Conservation (phyloP, 257 asterid genomes). For the Scutellaria minor region DNA sequence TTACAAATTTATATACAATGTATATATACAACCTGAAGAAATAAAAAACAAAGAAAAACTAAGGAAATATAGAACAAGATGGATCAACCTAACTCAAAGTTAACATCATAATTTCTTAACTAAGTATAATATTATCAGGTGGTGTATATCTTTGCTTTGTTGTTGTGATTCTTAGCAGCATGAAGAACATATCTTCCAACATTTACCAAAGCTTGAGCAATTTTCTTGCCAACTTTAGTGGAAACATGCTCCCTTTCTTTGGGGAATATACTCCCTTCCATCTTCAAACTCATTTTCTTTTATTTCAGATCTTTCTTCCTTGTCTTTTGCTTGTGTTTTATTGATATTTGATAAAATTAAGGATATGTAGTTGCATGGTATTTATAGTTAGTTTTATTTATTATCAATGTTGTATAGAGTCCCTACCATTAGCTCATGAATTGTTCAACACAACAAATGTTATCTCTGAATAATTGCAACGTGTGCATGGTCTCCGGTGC, state of each 20-base stretch:
- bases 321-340: background rate
- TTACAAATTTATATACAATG: too few species aligned
- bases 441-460: background rate
- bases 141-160: background rate
- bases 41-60: too few species aligned
- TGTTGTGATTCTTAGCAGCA: background rate
- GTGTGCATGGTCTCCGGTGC: background rate
- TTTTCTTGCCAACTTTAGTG: conserved; percentile 27
- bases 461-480: background rate
- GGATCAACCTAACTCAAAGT: too few species aligned
- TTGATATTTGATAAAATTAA: too few species aligned
- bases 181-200: background rate
- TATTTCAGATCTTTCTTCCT: background rate
- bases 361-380: background rate
- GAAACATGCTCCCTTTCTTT: conserved; percentile 20
- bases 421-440: background rate
- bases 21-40: too few species aligned
- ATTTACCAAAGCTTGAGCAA: background rate
- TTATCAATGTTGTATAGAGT: too few species aligned
- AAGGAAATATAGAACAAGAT: too few species aligned
- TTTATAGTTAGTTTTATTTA: background rate
- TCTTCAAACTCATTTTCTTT: background rate
- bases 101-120: too few species aligned
- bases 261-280: conserved; percentile 31
- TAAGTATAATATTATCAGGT: too few species aligned